Percentiles rank a stretch among this genome's conserved stretches.
Conservation (phyloP, 805 yeast genomes). For the Millerozyma miso region DNA sequence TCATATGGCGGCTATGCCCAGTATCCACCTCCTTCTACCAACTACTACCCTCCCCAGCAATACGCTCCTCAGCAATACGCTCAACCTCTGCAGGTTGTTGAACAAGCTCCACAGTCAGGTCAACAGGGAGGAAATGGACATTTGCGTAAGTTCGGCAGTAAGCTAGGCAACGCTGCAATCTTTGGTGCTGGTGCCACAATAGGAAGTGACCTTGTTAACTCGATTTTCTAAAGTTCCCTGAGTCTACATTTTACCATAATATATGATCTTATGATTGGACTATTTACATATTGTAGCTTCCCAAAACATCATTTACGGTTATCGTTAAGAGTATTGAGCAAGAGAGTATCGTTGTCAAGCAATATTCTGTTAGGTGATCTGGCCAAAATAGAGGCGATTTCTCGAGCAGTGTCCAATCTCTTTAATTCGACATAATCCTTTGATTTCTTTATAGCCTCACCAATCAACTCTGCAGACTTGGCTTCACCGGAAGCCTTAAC, state of each 20-base stretch:
- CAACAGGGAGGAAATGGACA: conserved; percentile 17
- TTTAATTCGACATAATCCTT: conserved; percentile 95
- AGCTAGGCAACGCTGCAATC: conserved; percentile 87
- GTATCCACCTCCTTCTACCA: conserved; percentile 49
- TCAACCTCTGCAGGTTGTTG: conserved; percentile 16
- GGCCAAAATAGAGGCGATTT: conserved; percentile 82
- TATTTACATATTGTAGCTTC: conserved; percentile 3
- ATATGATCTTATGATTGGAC: conserved; percentile 1
- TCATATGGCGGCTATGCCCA: conserved; percentile 38
- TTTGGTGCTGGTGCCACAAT: conserved; percentile 96
- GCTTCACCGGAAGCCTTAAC: conserved; percentile 99
- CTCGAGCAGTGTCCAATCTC: conserved; percentile 95
- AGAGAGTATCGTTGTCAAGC: conserved; percentile 86
- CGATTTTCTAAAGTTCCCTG: conserved; percentile 48
- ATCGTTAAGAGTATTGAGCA: conserved; percentile 85
- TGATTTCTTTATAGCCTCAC: conserved; percentile 97
- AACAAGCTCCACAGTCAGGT: conserved; percentile 10
- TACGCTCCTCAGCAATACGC: conserved; percentile 22
- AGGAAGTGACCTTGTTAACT: conserved; percentile 76
- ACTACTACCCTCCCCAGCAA: conserved; percentile 39
- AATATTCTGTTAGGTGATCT: conserved; percentile 87
- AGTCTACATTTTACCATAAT: neutral
- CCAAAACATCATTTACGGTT: conserved; percentile 43
- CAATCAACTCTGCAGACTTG: conserved; percentile 93
- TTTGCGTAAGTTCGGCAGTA: conserved; percentile 66